Evolutionary conservation across 1,139 yeast species (phyloP), one percentile per base, ranked within the genome.

Genomic region (Pneumocystis murina): DNA sequence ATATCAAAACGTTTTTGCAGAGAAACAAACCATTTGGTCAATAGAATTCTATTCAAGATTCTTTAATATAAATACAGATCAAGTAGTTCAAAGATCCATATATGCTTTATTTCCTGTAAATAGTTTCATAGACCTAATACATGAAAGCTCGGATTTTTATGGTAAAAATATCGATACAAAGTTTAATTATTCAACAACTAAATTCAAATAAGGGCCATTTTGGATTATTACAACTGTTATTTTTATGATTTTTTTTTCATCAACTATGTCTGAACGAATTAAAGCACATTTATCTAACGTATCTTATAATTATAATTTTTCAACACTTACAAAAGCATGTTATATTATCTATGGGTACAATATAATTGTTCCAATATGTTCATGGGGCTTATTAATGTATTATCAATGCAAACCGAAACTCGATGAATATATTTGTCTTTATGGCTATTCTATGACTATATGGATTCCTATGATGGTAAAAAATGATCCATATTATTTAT

Each of bases 151-250:
- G 0, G 96, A 88, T 71, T 75, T 88, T 63, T 88, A 48, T 48
- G 55, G 55, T 24, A 48, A 33, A 4, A 24, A 20, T 20, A 10
- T 48, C 20, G 28, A 24, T 4, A 24, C 17, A 48, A 48, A 14
- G 3, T 16, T 12, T 24, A 41, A 6, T 2, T 48, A 24, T 48
- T 48, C 10, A 24, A 3, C 8, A 48, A 20, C n/a, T 48, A 48
- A 48, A 12, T n/a, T 24, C 14, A 41, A 48, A 48, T 33, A 87
- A 71, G 95, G 95, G 0, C 86, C 90, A 36, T 77, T 87, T 59
- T 88, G 96, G 96, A 83, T 88, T 60, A 85, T 90, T 14, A 88
- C 89, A 0, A 85, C 95, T 0, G 81, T 87, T 63, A 83, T 87
- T 0, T 84, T 86, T 67, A 77, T 84, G 59, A 78, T 87, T 73